Evolutionary conservation across 345 rosid genomes (phyloP).

Genomic region (Triadica sebifera): DNA sequence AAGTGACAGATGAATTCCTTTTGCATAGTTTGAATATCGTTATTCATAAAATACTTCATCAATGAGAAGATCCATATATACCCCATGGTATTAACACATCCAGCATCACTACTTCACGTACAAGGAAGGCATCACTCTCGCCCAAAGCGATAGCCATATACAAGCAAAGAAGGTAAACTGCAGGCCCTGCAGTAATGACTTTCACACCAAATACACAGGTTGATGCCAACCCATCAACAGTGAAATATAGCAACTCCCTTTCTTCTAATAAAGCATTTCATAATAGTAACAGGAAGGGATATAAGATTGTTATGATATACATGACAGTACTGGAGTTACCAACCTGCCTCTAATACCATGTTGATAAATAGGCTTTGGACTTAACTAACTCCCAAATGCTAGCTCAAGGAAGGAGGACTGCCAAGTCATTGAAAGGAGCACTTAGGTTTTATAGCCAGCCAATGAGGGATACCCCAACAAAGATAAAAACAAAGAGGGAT

Average conservation of each 20-base stretch:
- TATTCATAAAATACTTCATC: neutral
- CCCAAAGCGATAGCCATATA: neutral
- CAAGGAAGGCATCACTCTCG: neutral
- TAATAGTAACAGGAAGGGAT: neutral
- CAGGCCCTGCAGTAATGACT: neutral
- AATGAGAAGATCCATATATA: neutral
- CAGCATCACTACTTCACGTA: neutral
- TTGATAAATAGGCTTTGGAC: no score
- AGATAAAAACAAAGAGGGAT: neutral
- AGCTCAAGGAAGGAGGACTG: no score
- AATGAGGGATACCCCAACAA: no score
- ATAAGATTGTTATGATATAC: neutral
- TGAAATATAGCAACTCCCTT: neutral
- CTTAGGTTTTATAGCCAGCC: no score
- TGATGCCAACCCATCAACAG: slow-evolving; percentile 6
- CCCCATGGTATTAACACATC: neutral
- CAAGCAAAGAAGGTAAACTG: neutral
- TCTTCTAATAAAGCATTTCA: neutral
- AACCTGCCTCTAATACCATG: no score
- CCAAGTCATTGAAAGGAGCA: no score
- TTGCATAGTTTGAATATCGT: neutral
- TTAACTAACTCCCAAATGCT: no score
- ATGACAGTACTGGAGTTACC: no score
- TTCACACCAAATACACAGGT: neutral
- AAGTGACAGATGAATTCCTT: neutral